Conservation (phyloP, 2,329 filamentous ascomycete species). For the Neonectria coccinea region DNA sequence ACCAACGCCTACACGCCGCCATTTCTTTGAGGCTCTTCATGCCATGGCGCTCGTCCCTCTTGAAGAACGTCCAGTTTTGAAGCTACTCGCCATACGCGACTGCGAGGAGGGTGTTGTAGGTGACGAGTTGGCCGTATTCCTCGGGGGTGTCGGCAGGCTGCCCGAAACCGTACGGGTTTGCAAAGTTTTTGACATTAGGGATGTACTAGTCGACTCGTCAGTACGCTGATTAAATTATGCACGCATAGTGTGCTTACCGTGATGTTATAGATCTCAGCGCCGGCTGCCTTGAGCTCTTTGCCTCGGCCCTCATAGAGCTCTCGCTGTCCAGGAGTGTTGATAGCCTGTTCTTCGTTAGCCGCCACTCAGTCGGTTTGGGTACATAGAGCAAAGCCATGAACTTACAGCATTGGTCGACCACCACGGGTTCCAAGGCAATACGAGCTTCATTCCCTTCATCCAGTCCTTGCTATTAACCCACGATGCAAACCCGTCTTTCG, state of each 20-base stretch:
- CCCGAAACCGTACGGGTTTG: conserved; percentile 29
- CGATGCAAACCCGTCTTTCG: conserved; percentile 5
- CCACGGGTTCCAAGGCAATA: conserved; percentile 22
- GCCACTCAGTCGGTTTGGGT: background rate
- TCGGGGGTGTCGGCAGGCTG: conserved; percentile 23
- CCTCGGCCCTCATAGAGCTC: conserved; percentile 7
- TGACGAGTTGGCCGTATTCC: conserved; percentile 25
- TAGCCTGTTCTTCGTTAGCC: background rate
- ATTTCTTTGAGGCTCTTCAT: conserved; percentile 34
- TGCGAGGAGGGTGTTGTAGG: conserved; percentile 33
- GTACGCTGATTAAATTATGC: too few relatives aligned
- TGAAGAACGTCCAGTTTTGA: conserved; percentile 30
- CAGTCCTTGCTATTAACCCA: conserved; percentile 4
- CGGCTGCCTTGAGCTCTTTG: conserved; percentile 12
- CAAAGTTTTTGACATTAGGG: conserved; percentile 9
- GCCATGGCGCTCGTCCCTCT: conserved; percentile 24
- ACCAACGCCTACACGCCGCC: conserved; percentile 59
- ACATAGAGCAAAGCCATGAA: background rate
- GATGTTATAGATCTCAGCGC: conserved; percentile 26
- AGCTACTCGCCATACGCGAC: conserved; percentile 39
- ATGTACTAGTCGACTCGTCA: background rate
- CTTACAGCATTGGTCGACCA: conserved; percentile 23
- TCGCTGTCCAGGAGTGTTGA: conserved; percentile 18
- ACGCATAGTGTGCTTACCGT: background rate
- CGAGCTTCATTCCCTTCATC: conserved; percentile 21